Conservation (phyloP, 2,329 filamentous ascomycete genomes). For the Sporothrix inflata region DNA sequence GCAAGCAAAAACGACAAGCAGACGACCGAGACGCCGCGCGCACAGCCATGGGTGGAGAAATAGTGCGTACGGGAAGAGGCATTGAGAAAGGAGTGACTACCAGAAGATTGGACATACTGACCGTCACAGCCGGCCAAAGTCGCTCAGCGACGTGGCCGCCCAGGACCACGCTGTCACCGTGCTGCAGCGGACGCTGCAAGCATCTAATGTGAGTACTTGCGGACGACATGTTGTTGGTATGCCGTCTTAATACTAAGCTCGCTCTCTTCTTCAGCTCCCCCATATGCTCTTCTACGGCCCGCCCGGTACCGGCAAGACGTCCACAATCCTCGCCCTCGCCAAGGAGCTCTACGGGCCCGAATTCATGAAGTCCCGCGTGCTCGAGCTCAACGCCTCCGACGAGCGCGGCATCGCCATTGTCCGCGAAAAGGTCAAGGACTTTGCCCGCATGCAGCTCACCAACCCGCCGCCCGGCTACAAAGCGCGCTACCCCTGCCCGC, state of each 20-base stretch:
- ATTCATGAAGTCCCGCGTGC: constrained; percentile 89
- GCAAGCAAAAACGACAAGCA: constrained; percentile 68
- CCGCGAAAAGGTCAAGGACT: constrained; percentile 96
- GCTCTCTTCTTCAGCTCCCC: constrained; percentile 63
- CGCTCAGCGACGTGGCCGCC: constrained; percentile 89
- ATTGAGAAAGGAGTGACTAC: neutral
- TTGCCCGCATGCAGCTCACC: constrained; percentile 91
- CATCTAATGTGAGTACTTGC: constrained; percentile 70
- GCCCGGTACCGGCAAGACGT: constrained; percentile 96
- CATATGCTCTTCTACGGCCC: constrained; percentile 99
- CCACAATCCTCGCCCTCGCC: constrained; percentile 92
- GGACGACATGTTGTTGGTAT: neutral
- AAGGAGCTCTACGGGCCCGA: constrained; percentile 98
- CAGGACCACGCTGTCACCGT: constrained; percentile 97
- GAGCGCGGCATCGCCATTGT: constrained; percentile 98
- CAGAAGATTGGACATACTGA: constrained; percentile 37
- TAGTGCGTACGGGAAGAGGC: constrained; percentile 63
- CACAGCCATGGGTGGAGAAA: constrained; percentile 98
- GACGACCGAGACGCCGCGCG: constrained; percentile 64
- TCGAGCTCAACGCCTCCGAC: constrained; percentile 98
- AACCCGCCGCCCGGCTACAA: constrained; percentile 73
- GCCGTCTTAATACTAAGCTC: neutral
- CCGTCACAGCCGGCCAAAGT: constrained; percentile 80
- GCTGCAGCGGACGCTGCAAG: constrained; percentile 88
- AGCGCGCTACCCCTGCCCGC: constrained; percentile 83